Base-by-base conservation (phyloP, 2,329 filamentous ascomycete species). In the Fusarium robinianum region DNA sequence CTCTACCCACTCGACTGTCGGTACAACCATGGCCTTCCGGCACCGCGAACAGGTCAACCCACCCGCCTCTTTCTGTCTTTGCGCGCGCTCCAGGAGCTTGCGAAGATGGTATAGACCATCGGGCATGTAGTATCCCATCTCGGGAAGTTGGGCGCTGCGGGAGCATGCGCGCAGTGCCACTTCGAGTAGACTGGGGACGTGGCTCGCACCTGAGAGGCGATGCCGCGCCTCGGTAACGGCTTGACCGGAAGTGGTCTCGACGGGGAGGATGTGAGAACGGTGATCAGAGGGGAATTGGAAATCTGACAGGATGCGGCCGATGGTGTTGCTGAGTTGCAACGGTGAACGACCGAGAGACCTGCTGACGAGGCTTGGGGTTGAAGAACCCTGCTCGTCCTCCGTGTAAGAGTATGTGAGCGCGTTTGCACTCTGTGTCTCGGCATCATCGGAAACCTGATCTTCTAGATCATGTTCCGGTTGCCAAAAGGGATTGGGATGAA, bases 401-500 rank as follows among this genome's bases (percentile, higher is more conserved):
- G 33, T 41, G 26, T 53, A 37, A 6, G 42, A 42, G 22, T 49
- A 53, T 2, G 32, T 3, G 17, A 59, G 34, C 4, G 41, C 18
- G 4, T 34, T 49, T 4, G 48, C 33, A 7, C 42, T 12, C 15
- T 50, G 47, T 1, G 35, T 29, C 8, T 50, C 39, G 5, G 7
- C 9, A 1, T 49, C 37, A 12, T 19, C 12, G 4, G 19, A 16
- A 14, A 22, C 16, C 17, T 46, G 45, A 10, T 25, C 18, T 25
- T 53, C 41, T 6, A 51, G 9, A 5, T 26, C 37, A 19, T 38
- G 18, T 3, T 62, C 60, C 8, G 75, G 73, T 37, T 75, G 67
- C 41, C 77, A 69, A 47, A 86, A 83, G 0, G 80, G 80, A 57
- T 88, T 89, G 1, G 84, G 84, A 41, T 81, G 76, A 3, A 84